A percentile compares a stretch with the other conserved stretches of the same genome.
phyloP scores from a whole-genome alignment of 2,329 filamentous ascomycete genomes.

The Botrytis paeoniae region DNA sequence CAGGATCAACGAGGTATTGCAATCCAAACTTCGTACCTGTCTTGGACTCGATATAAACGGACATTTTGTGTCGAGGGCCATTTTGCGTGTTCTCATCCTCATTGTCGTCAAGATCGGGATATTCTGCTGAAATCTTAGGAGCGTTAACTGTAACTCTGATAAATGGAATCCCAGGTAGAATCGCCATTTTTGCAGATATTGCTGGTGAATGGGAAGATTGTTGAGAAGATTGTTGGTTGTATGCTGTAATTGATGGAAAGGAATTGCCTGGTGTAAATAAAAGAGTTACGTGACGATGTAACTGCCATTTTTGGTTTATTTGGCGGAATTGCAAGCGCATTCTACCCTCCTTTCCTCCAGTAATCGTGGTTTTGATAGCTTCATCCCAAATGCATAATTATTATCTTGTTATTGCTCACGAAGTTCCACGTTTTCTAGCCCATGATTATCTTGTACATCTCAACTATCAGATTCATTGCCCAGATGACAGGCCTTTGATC shows the following conservation, averaged over 20 bases:
- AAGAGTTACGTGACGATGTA: not conserved
- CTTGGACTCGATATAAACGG: slow-evolving; percentile 8
- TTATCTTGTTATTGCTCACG: not conserved
- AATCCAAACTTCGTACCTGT: not conserved
- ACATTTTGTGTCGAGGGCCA: not conserved
- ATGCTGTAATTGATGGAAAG: not conserved
- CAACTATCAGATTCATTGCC: not conserved
- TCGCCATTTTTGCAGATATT: not conserved
- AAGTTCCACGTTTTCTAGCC: not conserved
- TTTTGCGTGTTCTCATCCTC: not conserved
- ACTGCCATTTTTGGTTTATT: not conserved
- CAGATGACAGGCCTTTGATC: not conserved
- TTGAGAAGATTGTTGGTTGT: not conserved
- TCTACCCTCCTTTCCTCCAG: not conserved
- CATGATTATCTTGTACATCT: not conserved
- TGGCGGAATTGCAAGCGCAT: not conserved
- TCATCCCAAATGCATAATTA: not conserved
- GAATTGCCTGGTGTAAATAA: not conserved
- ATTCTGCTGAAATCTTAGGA: not conserved
- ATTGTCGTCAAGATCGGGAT: not conserved
- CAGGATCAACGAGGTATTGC: not conserved
- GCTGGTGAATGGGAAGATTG: not conserved
- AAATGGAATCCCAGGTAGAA: slow-evolving; percentile 7
- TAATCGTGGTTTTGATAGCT: not conserved
- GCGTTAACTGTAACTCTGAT: not conserved